Percentiles rank a stretch among this genome's conserved stretches.
Conservation (phyloP, 2,329 filamentous ascomycete genomes). For the Aspergillus novoparasiticus region DNA sequence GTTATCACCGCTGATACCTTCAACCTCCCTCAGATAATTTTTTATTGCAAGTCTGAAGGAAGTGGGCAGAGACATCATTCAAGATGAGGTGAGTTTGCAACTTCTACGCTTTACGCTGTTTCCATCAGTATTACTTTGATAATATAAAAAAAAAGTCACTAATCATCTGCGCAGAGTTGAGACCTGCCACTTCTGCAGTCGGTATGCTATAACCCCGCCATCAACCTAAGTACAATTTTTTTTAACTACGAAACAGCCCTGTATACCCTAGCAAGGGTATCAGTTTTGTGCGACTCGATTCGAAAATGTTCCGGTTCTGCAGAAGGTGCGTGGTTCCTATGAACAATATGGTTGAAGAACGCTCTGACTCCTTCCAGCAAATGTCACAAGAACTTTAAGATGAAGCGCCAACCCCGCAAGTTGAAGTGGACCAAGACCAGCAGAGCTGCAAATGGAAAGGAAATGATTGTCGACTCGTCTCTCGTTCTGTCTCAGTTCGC, state of each 20-base stretch:
- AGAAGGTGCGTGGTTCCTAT: not conserved
- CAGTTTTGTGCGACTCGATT: conserved; percentile 59
- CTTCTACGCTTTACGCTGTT: not conserved
- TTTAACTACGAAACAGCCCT: conserved; percentile 44
- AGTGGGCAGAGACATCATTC: not conserved
- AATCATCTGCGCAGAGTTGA: conserved; percentile 45
- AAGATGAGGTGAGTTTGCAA: not conserved
- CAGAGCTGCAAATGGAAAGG: conserved; percentile 80
- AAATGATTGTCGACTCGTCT: conserved; percentile 90
- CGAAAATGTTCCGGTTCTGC: not conserved
- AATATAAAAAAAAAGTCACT: not conserved
- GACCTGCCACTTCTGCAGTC: conserved; percentile 71
- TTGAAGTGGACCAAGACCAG: conserved; percentile 97
- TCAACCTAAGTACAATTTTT: conserved; percentile 23
- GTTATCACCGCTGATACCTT: conserved; percentile 14
- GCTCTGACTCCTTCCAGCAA: conserved; percentile 57
- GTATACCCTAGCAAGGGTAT: conserved; percentile 68
- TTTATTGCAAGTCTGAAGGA: not conserved
- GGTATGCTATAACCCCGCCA: conserved; percentile 3
- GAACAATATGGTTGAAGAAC: not conserved
- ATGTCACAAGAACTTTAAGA: conserved; percentile 82
- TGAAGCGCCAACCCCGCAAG: conserved; percentile 97
- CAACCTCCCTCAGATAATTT: not conserved
- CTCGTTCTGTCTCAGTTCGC: conserved; percentile 73
- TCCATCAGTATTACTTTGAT: not conserved